Base-by-base conservation (phyloP, 345 rosid species). In the Capsella bursapastoris region DNA sequence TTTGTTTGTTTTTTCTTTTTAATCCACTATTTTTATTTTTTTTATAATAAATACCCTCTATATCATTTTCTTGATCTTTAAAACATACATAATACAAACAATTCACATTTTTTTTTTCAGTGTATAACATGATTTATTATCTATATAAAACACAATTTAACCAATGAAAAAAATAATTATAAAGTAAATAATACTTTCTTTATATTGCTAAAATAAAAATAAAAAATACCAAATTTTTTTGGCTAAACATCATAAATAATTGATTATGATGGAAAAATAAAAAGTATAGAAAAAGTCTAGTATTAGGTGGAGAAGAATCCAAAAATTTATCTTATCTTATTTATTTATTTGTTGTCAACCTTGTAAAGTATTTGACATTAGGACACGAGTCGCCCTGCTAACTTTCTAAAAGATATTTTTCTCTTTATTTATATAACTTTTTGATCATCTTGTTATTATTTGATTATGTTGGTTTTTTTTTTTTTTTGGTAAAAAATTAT, bases 401-500 rank as follows among this genome's bases (percentile, higher is more conserved):
- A 4, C 31, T 40, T 66, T 47, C 8, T 7, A 37, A 41, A 47
- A 48, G 15, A 18, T 8, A 0, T 5, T 25, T 62, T 53, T 5
- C 53, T 68, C 3, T 38, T 38, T 38, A 38, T 38, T 9, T 38
- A 3, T 38, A 15, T 37, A 34, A 34, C 3, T 5, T 40, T 38
- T 15, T 44, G 7, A 9, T 6, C 11, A 47, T 45, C 11, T 15
- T 8, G 0, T 50, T 48, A 14, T 57, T 16, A 6, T 27, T 25
- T 12, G 13, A 18, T 27, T 6, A 18, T 64, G 5, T 27, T 49
- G 6, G 5, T 32, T 1, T 29, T 34, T 7, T 2, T 64, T 4
- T 27, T 58, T 18, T 0, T 18, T 18, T 18, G 2, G 47, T 12
- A 35, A 35, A 65, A 74, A 57, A 16, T 56, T 66, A 34, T 74